A percentile compares a stretch with the other conserved stretches of the same genome.
phyloP scores from a whole-genome alignment of 164 flowering plant species.

The Vitis vinifera region DNA sequence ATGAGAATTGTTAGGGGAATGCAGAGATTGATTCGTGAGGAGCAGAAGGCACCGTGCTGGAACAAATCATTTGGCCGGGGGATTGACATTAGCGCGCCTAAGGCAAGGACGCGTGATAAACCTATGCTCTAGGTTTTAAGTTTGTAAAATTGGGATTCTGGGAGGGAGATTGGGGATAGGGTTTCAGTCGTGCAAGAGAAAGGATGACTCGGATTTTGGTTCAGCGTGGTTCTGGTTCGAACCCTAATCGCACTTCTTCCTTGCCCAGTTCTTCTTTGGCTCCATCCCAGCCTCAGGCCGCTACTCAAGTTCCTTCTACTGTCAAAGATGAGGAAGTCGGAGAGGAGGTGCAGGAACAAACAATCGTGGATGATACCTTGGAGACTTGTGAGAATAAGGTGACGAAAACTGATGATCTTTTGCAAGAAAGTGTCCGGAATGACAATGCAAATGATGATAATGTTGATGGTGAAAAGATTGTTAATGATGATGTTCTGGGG shows the following conservation, averaged over 20 bases:
- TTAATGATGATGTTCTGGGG: conserved; percentile 31
- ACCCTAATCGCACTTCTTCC: conserved; percentile 58
- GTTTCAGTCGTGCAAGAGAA: conserved; percentile 7
- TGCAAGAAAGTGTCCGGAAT: conserved; percentile 28
- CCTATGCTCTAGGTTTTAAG: conserved; percentile 26
- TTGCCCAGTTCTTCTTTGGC: conserved; percentile 45
- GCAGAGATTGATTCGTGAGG: conserved; percentile 75
- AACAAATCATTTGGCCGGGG: conserved; percentile 64
- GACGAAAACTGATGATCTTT: conserved; percentile 39
- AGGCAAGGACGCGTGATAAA: conserved; percentile 87
- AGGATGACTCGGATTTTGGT: conserved; percentile 88
- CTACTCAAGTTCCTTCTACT: conserved; percentile 23
- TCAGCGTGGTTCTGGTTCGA: conserved; percentile 80
- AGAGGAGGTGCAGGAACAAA: conserved; percentile 47
- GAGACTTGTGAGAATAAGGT: conserved; percentile 44
- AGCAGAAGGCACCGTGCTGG: conserved; percentile 53
- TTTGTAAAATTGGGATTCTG: conserved; percentile 26
- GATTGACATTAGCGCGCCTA: conserved; percentile 69
- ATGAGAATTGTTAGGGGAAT: conserved; percentile 99
- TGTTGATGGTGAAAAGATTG: conserved; percentile 32
- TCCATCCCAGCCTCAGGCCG: conserved; percentile 32
- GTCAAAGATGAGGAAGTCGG: conserved; percentile 57
- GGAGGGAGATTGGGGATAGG: conserved; percentile 8
- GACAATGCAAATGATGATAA: conserved; percentile 27
- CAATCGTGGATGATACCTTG: conserved; percentile 31